These are phyloP conservation scores for Silene coronaria DNA, from an alignment of 179 eudicot species.

Conservation along the genomic window DNA sequence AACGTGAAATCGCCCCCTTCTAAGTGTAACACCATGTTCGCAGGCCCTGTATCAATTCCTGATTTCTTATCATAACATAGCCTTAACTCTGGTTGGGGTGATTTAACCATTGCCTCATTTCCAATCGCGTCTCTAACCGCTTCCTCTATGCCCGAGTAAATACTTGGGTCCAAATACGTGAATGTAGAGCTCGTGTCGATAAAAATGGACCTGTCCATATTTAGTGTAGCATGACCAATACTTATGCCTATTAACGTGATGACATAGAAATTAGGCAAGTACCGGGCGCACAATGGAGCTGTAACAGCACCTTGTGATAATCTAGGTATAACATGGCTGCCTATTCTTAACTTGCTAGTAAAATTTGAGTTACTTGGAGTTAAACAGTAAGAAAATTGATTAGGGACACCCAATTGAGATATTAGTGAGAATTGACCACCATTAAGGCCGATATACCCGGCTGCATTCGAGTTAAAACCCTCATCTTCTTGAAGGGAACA, in stretches of 20 bases:
- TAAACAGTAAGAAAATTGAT: conserved; percentile 22
- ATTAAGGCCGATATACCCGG: conserved; percentile 22
- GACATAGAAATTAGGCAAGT: conserved; percentile 12
- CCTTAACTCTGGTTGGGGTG: conserved; percentile 1
- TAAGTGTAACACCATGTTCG: neutral
- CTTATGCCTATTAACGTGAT: conserved; percentile 13
- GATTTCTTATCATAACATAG: conserved; percentile 16
- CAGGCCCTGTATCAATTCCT: neutral
- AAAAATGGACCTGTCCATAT: neutral
- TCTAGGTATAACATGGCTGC: neutral
- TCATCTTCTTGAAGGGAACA: conserved; percentile 21
- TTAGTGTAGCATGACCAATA: neutral
- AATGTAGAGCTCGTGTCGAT: conserved; percentile 21
- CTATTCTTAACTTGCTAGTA: conserved; percentile 21
- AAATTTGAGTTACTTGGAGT: conserved; percentile 15
- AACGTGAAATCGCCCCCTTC: conserved; percentile 16
- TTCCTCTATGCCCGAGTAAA: conserved; percentile 7
- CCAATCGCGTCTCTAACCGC: neutral
- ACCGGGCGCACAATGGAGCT: neutral
- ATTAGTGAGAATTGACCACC: conserved; percentile 20
- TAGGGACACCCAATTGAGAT: conserved; percentile 16
- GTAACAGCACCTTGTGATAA: neutral
- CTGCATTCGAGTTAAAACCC: conserved; percentile 1
- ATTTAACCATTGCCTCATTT: neutral
- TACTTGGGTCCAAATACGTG: conserved; percentile 11